Evolutionary conservation across 805 yeast genomes (phyloP), one percentile per base, ranked within the genome.

Genomic region (Wickerhamiella bombiphila): DNA sequence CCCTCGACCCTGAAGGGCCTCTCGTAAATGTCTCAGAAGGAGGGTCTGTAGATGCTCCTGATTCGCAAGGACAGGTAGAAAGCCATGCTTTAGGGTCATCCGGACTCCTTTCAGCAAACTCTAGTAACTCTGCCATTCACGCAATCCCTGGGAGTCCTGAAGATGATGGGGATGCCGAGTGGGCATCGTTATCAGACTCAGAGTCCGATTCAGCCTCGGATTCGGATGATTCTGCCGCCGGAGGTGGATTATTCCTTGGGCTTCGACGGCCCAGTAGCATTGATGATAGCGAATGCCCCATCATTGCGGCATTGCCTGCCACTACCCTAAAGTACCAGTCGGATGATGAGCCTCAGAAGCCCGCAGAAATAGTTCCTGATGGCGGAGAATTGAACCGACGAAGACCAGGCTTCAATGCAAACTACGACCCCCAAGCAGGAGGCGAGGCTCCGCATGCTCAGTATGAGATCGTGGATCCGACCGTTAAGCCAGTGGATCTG

Each of bases 241-340:
- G 74, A 46, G 81, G 77, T 11, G 86, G 85, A 2, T 68, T 78
- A 48, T 77, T 74, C 57, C 57, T 76, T 32, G 70, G 68, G 48
- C 77, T 74, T 8, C 53, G 62, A 48, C 58, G 41, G 49, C 59
- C 42, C 35, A 55, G 36, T 44, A 50, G 26, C 45, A 54, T 34
- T 38, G 52, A 33, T 26, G 38, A 32, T 28, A 21, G 47, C 38
- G 39, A 48, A 42, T 52, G 55, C 44, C 69, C 70, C 32, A 79
- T 82, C 8, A 85, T 86, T 45, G 83, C 82, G 26, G 64, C 74
- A 32, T 60, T 88, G 37, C 96, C 97, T 2, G 76, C 95, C 2
- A 85, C 97, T 0, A 74, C 82, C 0, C 68, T 88, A 39, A 85
- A 86, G 53, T 72, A 73, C 53, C 81, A 82, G 5, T 76, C 70